phyloP scores from a whole-genome alignment of 441 rosid species.

The Corymbia citriodora region DNA sequence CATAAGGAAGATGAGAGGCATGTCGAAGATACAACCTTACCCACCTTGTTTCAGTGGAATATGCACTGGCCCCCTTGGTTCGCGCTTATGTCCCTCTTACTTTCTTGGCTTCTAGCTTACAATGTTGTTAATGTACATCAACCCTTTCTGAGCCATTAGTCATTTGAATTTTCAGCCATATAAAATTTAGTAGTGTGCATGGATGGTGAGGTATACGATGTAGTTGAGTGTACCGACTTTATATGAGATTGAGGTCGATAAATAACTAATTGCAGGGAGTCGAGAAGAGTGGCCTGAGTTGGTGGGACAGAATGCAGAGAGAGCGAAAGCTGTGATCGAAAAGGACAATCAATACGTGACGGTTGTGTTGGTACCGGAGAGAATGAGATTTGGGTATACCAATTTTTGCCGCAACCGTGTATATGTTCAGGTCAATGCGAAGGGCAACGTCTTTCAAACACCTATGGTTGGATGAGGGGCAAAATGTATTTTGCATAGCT shows the following conservation, averaged over 20 bases:
- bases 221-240: not conserved
- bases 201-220: not conserved
- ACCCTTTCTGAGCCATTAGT: not conserved
- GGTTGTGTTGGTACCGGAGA: fast-evolving
- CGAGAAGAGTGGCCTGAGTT: not conserved
- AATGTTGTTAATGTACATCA: not conserved
- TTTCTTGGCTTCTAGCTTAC: not conserved
- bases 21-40: not conserved
- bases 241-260: not conserved
- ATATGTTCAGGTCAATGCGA: not conserved
- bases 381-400: not conserved
- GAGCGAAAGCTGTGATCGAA: not conserved
- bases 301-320: not conserved
- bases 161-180: not conserved
- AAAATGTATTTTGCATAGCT: not conserved
- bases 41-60: not conserved
- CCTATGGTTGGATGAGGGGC: not conserved
- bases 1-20: not conserved
- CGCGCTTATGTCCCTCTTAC: not conserved
- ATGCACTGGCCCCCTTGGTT: not conserved
- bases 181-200: not conserved
- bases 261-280: not conserved
- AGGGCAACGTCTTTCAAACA: not conserved
- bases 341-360: not conserved
- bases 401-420: not conserved